These are phyloP conservation scores for Eleusine coracana DNA, from an alignment of 176 grass and related monocot genomes.

Conservation along the genomic window DNA sequence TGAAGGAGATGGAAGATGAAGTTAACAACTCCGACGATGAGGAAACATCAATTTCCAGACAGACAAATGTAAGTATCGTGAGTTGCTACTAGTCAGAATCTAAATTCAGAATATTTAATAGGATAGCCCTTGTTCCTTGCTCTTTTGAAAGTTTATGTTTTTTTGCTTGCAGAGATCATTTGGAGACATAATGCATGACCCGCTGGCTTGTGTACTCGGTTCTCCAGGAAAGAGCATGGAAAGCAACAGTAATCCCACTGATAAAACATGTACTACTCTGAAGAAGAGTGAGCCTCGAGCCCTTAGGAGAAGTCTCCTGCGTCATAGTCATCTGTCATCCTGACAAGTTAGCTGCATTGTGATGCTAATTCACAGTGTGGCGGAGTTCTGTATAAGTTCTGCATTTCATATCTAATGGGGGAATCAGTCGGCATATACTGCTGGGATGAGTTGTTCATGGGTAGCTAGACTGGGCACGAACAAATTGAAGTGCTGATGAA, in stretches of 20 bases:
- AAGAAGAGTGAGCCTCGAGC: background rate
- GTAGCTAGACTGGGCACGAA: background rate
- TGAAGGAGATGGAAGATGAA: constrained; percentile 26
- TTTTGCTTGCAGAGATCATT: constrained; percentile 30
- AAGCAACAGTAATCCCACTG: constrained; percentile 21
- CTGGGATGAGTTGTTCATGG: background rate
- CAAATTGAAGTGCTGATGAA: background rate
- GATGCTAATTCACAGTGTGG: background rate
- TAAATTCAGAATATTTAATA: background rate
- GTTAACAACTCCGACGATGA: constrained; percentile 9
- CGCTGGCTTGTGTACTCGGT: constrained; percentile 62
- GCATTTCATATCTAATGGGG: background rate
- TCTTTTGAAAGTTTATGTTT: background rate
- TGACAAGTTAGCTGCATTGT: background rate
- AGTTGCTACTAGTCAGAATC: constrained; percentile 1
- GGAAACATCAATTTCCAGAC: constrained; percentile 20
- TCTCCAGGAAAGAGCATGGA: constrained; percentile 45
- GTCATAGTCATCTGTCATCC: background rate
- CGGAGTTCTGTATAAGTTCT: background rate
- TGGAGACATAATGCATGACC: constrained; percentile 58
- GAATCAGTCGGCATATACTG: background rate
- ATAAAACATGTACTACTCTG: constrained; percentile 1
- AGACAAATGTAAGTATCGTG: constrained; percentile 34
- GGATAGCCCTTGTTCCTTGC: constrained; percentile 1
- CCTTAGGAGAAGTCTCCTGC: background rate